Conservation (phyloP, 179 eudicot genomes). For the Gypsophila paniculata region DNA sequence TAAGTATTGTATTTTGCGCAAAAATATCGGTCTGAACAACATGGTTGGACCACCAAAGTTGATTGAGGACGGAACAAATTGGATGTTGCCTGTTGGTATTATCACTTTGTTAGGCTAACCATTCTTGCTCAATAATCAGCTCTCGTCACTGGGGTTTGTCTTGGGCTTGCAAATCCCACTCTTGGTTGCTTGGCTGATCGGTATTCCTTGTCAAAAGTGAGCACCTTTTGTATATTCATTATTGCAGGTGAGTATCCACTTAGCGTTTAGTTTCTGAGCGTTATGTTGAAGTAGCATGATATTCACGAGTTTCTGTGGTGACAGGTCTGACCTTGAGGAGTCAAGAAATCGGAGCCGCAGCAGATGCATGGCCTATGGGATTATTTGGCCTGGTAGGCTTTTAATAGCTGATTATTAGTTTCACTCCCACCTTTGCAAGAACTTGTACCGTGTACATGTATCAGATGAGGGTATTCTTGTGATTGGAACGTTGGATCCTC, state of each 20-base stretch:
- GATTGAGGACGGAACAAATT: too few relatives aligned
- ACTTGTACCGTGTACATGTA: neutral
- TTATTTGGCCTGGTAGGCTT: constrained; percentile 76
- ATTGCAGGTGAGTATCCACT: constrained; percentile 60
- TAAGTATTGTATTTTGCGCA: too few relatives aligned
- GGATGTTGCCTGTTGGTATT: too few relatives aligned
- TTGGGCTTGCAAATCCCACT: constrained; percentile 75
- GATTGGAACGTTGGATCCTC: neutral
- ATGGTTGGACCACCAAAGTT: too few relatives aligned
- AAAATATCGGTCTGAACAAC: too few relatives aligned
- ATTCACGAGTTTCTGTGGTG: constrained; percentile 19
- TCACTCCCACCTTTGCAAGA: neutral
- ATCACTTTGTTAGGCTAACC: constrained; percentile 6
- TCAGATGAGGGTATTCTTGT: neutral
- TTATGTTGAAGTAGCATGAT: neutral
- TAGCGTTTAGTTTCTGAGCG: neutral
- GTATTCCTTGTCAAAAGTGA: constrained; percentile 60
- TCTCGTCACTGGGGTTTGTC: constrained; percentile 64
- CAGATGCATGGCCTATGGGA: constrained; percentile 93
- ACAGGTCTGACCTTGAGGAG: constrained; percentile 85
- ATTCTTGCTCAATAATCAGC: constrained; percentile 42
- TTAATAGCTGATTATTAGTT: neutral
- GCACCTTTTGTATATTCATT: constrained; percentile 79
- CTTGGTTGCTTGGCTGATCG: constrained; percentile 74
- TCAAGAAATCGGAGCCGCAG: constrained; percentile 79